Base-by-base conservation (phyloP, 2,329 filamentous ascomycete genomes). In the Epichloe sp. region DNA sequence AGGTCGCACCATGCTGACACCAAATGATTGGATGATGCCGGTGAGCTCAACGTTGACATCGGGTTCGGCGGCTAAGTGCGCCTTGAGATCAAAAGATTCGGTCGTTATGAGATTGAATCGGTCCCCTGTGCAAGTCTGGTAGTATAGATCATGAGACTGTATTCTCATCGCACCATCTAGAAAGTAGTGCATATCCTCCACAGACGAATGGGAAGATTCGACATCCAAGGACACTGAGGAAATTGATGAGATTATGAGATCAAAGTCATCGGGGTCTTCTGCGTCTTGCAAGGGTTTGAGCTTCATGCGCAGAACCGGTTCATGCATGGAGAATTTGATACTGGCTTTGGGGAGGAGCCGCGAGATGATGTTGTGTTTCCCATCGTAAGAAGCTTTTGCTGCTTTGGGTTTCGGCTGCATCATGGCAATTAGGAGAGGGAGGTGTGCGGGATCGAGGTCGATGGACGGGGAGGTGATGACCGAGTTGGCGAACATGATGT, bases 401-500 rank as follows among this genome's bases (percentile, higher is more conserved):
- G 63, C 56, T n/a, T 60, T 63, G 6, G 65, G 67, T 52, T 74
- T 78, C 7, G 74, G 74, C 57, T 83, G 83, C 43, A 89, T 71
- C 56, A 97, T 74, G 19, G 86, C 85, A 46, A 95, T 71, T 21
- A 97, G 73, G 8, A 96, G 76, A 2, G 93, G 91, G 15, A 98
- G 73, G 69, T 97, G 91, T 56, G 88, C 87, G 3, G 93, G 91
- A 63, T 95, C 88, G 36, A 98, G 74, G 65, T 98, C 93, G 48
- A 97, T 74, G 0, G 93, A 96, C 0, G 93, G 93, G 5, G 93
- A 98, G 0, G 93, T 98, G 54, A 97, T 82, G 45, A 98, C 91
- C 5, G 95, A 82, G 65, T 98, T 98, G 41, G 91, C 90, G 63
- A 96, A 96, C 15, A 98, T 74, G 40, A 98, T 93, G 63, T 98